Evolutionary conservation across 2,329 filamentous ascomycete genomes (phyloP).

Genomic region (Neonectria punicea): DNA sequence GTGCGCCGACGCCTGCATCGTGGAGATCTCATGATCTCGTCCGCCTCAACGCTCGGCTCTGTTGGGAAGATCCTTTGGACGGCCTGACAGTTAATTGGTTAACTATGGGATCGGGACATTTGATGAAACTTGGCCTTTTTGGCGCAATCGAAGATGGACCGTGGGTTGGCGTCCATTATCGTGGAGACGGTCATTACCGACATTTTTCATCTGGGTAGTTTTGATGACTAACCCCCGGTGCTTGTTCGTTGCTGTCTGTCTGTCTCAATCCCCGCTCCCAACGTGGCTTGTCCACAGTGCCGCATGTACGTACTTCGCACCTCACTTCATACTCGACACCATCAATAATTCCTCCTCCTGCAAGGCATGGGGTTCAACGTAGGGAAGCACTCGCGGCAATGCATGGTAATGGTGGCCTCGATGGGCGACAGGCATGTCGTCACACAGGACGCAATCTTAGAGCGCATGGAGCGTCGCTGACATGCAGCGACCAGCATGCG

Average conservation of each 20-base stretch:
- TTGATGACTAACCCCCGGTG: conserved; percentile 26
- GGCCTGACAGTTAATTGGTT: conserved; percentile 14
- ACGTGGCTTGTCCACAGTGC: background rate
- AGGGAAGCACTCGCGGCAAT: conserved; percentile 15
- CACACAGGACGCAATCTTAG: conserved; percentile 16
- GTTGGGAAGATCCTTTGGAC: conserved; percentile 29
- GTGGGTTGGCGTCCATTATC: conserved; percentile 20
- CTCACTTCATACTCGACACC: background rate
- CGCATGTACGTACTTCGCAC: too few species aligned
- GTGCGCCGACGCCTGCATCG: conserved; percentile 41
- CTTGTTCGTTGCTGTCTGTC: conserved; percentile 17
- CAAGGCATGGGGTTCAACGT: conserved; percentile 5
- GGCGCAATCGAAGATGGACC: conserved; percentile 20
- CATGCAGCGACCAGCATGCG: conserved; percentile 15
- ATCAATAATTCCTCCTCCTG: background rate
- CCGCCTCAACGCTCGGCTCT: conserved; percentile 28
- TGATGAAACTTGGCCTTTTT: conserved; percentile 35
- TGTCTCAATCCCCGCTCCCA: conserved; percentile 3
- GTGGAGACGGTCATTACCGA: conserved; percentile 18
- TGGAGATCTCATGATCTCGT: conserved; percentile 42
- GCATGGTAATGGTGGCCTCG: conserved; percentile 4
- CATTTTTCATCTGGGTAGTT: conserved; percentile 10
- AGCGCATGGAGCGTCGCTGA: conserved; percentile 16
- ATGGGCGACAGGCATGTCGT: conserved; percentile 6
- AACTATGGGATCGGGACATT: conserved; percentile 33